These are phyloP conservation scores for Rhynchospora breviuscula DNA, from an alignment of 176 grass and related monocot genomes.

Conservation along the genomic window DNA sequence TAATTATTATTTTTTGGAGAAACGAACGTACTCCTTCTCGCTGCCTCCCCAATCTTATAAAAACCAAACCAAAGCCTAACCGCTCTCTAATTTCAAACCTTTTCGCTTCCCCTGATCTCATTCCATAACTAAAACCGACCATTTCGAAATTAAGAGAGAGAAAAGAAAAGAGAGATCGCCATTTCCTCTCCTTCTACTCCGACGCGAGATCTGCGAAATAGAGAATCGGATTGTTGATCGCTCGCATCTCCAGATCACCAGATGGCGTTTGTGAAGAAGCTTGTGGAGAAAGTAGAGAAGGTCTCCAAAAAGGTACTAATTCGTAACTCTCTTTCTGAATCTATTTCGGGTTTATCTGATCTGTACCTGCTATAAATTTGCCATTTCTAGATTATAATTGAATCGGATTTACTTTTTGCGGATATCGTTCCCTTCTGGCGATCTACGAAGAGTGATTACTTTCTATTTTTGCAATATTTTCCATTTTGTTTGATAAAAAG, in stretches of 20 bases:
- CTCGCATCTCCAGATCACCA: background rate
- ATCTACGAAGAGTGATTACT: conserved; percentile 1
- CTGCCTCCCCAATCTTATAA: background rate
- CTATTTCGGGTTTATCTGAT: background rate
- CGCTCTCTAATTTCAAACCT: conserved; percentile 23
- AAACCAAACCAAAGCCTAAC: background rate
- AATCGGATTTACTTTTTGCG: background rate
- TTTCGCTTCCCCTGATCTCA: background rate
- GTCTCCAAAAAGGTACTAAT: conserved; percentile 24
- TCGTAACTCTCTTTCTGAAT: background rate
- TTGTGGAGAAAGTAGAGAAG: conserved; percentile 25
- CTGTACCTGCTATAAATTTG: background rate
- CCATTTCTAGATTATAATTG: background rate
- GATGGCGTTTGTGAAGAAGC: conserved; percentile 24
- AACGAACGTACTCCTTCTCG: background rate
- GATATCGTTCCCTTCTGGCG: background rate
- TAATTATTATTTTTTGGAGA: too few species aligned
- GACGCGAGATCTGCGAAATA: background rate
- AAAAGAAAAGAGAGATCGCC: background rate
- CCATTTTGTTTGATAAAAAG: background rate
- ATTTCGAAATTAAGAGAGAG: background rate
- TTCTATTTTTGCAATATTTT: background rate
- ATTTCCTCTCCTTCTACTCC: background rate
- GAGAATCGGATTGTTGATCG: background rate
- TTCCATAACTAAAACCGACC: background rate